phyloP scores from a whole-genome alignment of 345 rosid genomes.

The Raphanus raphanistrum region DNA sequence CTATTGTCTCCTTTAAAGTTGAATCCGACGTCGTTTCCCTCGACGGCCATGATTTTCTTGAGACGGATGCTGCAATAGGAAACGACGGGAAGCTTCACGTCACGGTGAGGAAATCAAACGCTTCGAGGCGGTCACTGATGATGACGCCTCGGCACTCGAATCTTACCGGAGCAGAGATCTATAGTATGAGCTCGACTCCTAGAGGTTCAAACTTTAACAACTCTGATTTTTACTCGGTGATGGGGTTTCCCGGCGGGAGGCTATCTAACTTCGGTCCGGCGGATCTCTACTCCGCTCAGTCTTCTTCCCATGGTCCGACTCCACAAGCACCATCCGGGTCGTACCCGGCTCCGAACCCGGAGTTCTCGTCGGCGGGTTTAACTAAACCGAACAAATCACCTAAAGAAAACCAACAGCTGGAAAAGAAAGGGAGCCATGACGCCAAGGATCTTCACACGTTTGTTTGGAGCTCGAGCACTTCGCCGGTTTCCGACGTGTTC shows the following conservation, averaged over 20 bases:
- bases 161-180: constrained; percentile 91
- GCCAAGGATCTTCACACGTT: constrained; percentile 97
- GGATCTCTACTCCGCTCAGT: constrained; percentile 68
- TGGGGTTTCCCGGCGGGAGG: constrained; percentile 79
- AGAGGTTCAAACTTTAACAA: constrained; percentile 90
- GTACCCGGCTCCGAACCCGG: constrained; percentile 87
- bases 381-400: constrained; percentile 38
- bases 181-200: constrained; percentile 86
- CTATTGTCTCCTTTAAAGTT: constrained; percentile 83
- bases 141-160: constrained; percentile 87
- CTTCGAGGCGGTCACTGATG: constrained; percentile 68
- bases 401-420: constrained; percentile 35
- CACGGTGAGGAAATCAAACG: constrained; percentile 79
- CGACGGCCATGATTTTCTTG: constrained; percentile 75
- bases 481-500: constrained; percentile 42
- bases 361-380: constrained; percentile 46
- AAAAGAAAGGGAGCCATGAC: constrained; percentile 57
- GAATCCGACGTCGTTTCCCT: constrained; percentile 88
- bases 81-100: constrained; percentile 92
- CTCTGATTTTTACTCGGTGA: constrained; percentile 79
- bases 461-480: constrained; percentile 94
- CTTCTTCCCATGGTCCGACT: too few relatives aligned
- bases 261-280: constrained; percentile 78
- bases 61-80: constrained; percentile 83
- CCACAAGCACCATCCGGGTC: constrained; percentile 40